These are phyloP conservation scores for Pythium pyrilobum DNA, from an alignment of 352 stramenopile species.

Conservation along the genomic window DNA sequence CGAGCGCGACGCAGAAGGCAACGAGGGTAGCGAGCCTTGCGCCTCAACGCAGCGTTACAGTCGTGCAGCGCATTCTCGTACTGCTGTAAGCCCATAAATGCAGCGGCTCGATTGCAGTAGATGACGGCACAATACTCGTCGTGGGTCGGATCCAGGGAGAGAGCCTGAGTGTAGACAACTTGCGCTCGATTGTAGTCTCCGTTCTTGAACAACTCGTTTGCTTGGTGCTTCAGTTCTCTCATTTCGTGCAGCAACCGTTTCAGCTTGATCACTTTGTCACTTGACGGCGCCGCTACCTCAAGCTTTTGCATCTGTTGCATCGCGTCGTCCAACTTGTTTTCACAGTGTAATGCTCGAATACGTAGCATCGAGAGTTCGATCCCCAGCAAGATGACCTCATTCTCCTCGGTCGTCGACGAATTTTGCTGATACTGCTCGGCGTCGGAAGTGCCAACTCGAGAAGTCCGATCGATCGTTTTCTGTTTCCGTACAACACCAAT, in stretches of 20 bases:
- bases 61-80: conserved; percentile 66
- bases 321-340: conserved; percentile 62
- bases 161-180: conserved; percentile 55
- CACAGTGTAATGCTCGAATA: conserved; percentile 56
- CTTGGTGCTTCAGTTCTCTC: conserved; percentile 59
- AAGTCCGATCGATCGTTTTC: conserved; percentile 15
- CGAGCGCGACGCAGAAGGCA: conserved; percentile 63
- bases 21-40: conserved; percentile 52
- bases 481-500: conserved; percentile 49
- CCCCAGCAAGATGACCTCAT: conserved; percentile 44
- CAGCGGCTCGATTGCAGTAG: conserved; percentile 78
- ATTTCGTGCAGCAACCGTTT: conserved; percentile 63
- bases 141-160: conserved; percentile 57
- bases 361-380: conserved; percentile 50
- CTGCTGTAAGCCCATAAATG: conserved; percentile 65
- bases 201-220: conserved; percentile 62
- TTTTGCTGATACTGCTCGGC: neutral
- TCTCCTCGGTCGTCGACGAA: conserved; percentile 15
- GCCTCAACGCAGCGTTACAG: conserved; percentile 64
- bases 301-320: conserved; percentile 46
- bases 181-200: conserved; percentile 50
- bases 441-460: neutral
- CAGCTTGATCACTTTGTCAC: conserved; percentile 61
- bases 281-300: conserved; percentile 60
- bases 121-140: conserved; percentile 75